phyloP scores from a whole-genome alignment of 192 early-diverging fungal species.

The Coemansia sp. region DNA sequence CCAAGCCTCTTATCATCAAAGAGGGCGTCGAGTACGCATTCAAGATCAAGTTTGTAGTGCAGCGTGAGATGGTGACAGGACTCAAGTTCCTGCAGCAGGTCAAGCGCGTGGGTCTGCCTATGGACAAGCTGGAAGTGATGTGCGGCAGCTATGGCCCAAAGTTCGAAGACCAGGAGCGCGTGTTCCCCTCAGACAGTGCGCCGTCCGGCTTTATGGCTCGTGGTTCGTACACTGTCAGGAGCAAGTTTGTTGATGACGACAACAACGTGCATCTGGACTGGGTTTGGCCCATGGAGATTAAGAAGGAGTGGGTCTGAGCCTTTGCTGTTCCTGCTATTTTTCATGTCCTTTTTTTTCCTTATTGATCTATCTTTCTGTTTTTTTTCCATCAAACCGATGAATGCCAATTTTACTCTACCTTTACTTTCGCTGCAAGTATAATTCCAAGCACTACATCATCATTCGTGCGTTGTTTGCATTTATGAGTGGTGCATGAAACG shows the following conservation, averaged over 20 bases:
- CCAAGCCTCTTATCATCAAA: constrained; percentile 85
- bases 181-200: constrained; percentile 82
- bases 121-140: constrained; percentile 95
- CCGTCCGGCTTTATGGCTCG: constrained; percentile 90
- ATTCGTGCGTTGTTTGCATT: no score
- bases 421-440: neutral
- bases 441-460: no score
- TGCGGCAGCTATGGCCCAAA: constrained; percentile 93
- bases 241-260: constrained; percentile 96
- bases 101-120: constrained; percentile 81
- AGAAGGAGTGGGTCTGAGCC: constrained; percentile 77
- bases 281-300: constrained; percentile 85
- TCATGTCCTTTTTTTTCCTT: constrained; percentile 8
- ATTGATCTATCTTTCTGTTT: neutral
- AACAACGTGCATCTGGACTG: constrained; percentile 75
- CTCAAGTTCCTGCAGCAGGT: constrained; percentile 93
- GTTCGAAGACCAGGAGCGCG: constrained; percentile 73
- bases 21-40: constrained; percentile 92
- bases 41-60: constrained; percentile 91
- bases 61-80: constrained; percentile 93
- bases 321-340: neutral
- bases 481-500: no score
- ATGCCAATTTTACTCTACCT: neutral
- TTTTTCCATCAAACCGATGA: neutral
- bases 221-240: constrained; percentile 87